Percentiles rank a stretch among this genome's conserved stretches.
Evolutionary conservation across 805 yeast species (phyloP).

Genomic region (Saccharomycopsis babjevae): DNA sequence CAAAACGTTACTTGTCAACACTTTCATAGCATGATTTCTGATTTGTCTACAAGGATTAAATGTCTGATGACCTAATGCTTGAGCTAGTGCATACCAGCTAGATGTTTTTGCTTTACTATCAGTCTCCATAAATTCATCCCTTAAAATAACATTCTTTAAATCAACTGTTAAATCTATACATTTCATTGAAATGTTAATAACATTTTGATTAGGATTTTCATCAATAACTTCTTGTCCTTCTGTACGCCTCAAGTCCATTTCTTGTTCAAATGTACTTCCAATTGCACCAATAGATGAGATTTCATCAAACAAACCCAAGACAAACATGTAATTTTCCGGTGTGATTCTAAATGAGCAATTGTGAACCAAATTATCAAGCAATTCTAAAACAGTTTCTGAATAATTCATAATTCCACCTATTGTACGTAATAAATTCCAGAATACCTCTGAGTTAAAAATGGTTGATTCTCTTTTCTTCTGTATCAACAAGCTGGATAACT

Average conservation of each 20-base stretch:
- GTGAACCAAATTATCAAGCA: slow-evolving; percentile 34
- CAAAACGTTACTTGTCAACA: slow-evolving; percentile 45
- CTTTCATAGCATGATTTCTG: slow-evolving; percentile 51
- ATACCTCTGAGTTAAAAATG: slow-evolving; percentile 21
- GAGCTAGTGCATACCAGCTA: slow-evolving; percentile 48
- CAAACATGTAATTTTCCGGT: slow-evolving; percentile 46
- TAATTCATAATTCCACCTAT: slow-evolving; percentile 37
- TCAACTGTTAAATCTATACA: slow-evolving; percentile 54
- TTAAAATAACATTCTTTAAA: slow-evolving; percentile 31
- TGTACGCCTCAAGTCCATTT: slow-evolving; percentile 35
- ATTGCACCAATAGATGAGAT: slow-evolving; percentile 73
- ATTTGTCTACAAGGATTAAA: slow-evolving; percentile 78
- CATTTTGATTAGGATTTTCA: slow-evolving; percentile 38
- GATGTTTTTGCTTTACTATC: slow-evolving; percentile 25
- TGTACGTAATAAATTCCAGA: slow-evolving; percentile 44
- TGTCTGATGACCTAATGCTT: slow-evolving; percentile 83
- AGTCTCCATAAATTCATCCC: slow-evolving; percentile 27
- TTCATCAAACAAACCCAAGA: slow-evolving; percentile 67
- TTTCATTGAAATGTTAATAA: slow-evolving; percentile 48
- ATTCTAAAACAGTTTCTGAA: slow-evolving; percentile 36
- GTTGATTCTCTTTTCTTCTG: background rate
- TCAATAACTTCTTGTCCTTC: slow-evolving; percentile 21
- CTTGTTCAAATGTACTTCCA: slow-evolving; percentile 69
- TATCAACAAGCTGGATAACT: background rate
- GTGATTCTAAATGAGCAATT: slow-evolving; percentile 28